A percentile compares a stretch with the other conserved stretches of the same genome.
phyloP scores from a whole-genome alignment of 306 rosid genomes.

The Prunus mume region DNA sequence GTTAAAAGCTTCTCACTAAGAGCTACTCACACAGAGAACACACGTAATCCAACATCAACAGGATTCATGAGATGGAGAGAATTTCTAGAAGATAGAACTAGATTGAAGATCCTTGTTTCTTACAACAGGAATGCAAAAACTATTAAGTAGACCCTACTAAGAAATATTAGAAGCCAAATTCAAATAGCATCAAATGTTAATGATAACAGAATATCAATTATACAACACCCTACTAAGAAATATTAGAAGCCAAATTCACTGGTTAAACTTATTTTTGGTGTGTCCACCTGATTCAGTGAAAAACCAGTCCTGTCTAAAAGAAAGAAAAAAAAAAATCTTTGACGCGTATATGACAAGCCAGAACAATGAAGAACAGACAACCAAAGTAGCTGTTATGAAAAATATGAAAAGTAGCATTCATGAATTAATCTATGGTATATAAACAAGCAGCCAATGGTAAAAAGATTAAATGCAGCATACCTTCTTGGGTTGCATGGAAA shows the following conservation, averaged over 20 bases:
- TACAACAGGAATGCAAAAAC: background rate
- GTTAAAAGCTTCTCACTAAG: constrained; percentile 87
- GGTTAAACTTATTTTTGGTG: background rate
- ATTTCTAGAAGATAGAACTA: background rate
- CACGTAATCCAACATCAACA: constrained; percentile 26
- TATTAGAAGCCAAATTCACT: background rate
- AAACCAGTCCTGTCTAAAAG: background rate
- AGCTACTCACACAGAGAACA: constrained; percentile 45
- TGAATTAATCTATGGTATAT: background rate
- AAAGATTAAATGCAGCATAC: constrained; percentile 44
- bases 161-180: too few species aligned
- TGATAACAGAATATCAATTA: background rate
- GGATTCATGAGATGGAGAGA: constrained; percentile 20
- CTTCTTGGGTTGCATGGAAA: constrained; percentile 75
- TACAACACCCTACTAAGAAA: background rate
- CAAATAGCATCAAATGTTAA: background rate
- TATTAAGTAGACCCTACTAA: background rate
- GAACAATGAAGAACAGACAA: background rate
- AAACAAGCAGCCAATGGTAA: constrained; percentile 6
- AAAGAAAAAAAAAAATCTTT: background rate
- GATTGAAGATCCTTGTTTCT: constrained; percentile 2
- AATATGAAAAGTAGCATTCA: background rate
- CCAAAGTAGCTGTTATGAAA: background rate
- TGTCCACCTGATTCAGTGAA: background rate
- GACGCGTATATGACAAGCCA: background rate